Evolutionary conservation across 192 early-diverging fungal genomes (phyloP).

Genomic region (Chytriomyces confervae): DNA sequence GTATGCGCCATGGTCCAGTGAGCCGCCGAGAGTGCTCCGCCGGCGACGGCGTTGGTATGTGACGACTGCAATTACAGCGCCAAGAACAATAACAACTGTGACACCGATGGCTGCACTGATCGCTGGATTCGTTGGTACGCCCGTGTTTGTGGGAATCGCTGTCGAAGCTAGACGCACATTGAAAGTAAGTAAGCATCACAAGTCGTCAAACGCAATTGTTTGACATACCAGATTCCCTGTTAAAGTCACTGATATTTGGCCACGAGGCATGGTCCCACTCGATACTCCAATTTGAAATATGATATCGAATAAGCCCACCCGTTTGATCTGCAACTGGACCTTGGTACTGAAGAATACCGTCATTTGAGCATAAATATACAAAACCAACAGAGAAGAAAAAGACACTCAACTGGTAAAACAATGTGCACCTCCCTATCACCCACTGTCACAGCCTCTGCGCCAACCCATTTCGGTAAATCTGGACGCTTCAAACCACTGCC

Average conservation of each 20-base stretch:
- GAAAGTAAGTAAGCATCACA: no score
- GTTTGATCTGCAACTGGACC: not conserved
- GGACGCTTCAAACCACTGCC: not conserved
- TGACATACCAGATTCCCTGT: not conserved
- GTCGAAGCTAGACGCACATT: not conserved
- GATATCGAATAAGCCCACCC: conserved; percentile 16
- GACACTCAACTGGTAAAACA: conserved; percentile 10
- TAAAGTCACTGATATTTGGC: conserved; percentile 21
- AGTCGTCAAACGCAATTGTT: no score
- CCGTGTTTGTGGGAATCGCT: not conserved
- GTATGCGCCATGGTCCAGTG: not conserved
- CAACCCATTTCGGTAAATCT: conserved; percentile 3
- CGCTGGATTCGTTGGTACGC: not conserved
- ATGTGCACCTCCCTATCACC: not conserved
- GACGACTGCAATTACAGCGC: not conserved
- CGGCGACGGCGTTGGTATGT: not conserved
- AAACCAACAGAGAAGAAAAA: not conserved
- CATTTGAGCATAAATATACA: not conserved
- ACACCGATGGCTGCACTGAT: not conserved
- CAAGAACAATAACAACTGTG: not conserved
- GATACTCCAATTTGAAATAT: not conserved
- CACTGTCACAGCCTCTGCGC: not conserved
- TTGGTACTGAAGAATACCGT: not conserved
- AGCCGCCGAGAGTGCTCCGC: not conserved
- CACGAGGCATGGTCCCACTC: not conserved